Evolutionary conservation across 176 grass and related monocot genomes (phyloP).

Genomic region (Juncus effusus): DNA sequence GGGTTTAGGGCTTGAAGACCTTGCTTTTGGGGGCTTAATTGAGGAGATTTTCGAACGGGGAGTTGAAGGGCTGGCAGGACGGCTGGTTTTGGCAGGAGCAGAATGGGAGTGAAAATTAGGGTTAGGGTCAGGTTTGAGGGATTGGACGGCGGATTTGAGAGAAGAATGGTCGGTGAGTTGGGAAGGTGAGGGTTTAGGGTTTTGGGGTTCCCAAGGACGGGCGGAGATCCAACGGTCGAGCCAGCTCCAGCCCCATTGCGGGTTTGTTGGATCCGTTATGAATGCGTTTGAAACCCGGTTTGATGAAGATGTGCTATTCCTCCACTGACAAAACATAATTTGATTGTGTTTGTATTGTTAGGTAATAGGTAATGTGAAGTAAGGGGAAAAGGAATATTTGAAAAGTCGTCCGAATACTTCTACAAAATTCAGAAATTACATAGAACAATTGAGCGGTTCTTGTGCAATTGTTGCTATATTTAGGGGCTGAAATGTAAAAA

Average conservation of each 20-base stretch:
- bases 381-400: neutral
- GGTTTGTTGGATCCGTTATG: constrained; percentile 73
- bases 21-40: constrained; percentile 34
- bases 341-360: neutral
- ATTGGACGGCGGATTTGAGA: constrained; percentile 10
- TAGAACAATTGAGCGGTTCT: no score
- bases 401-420: no score
- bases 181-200: constrained; percentile 35
- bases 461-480: neutral
- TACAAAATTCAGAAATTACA: neutral
- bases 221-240: constrained; percentile 86
- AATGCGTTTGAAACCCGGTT: constrained; percentile 42
- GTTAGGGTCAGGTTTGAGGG: constrained; percentile 7
- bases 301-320: constrained; percentile 32
- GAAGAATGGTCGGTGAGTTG: constrained; percentile 19
- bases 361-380: neutral
- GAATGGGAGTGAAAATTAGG: constrained; percentile 27
- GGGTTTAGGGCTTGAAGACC: constrained; percentile 58
- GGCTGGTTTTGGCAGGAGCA: constrained; percentile 47
- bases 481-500: neutral
- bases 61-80: constrained; percentile 58
- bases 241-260: constrained; percentile 98
- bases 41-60: constrained; percentile 52
- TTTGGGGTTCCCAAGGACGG: constrained; percentile 58
- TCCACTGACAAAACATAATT: constrained; percentile 53